Base-by-base conservation (phyloP, 2,329 filamentous ascomycete species). In the Colletotrichum eleusines region DNA sequence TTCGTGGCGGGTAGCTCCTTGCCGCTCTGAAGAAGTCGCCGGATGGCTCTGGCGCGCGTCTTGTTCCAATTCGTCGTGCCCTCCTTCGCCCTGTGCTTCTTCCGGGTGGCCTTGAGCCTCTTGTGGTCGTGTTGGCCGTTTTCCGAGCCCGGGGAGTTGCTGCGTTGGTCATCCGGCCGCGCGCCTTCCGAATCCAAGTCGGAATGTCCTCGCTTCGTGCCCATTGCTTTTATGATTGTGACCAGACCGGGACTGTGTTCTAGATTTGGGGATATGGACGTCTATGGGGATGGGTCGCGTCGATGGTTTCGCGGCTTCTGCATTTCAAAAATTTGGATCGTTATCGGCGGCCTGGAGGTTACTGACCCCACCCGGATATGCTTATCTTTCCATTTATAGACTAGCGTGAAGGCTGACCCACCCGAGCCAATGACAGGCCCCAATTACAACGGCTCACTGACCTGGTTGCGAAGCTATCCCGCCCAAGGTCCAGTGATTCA, bases 1-100 rank as follows among this genome's bases (percentile, higher is more conserved):
- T 92, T 86, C 76, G 91, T 87, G 38, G 91, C 91, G 0, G 92
- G 91, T 62, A 95, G 84, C 63, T 89, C 86, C 60, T 88, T 81
- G 16, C 87, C 85, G 71, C 87, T 85, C 57, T 88, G 84, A 42
- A 95, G 85, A 12, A 90, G 85, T 62, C 93, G 86, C 76, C 89
- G 88, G 66, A 95, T 88, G 63, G 90, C 90, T 64, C 93, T 87
- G 69, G 90, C 89, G 55, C 91, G 88, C 80, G 92, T 92, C 82
- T 92, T 94, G 62, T 92, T 85, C 76, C 88, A 88, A 77, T 88
- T 88, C 58, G 89, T 80, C 66, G 81, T 84, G 59, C 84, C 83
- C 40, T 84, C 81, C 72, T 82, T 85, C 14, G 81, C 79, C 71
- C 82, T 82, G 75, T 81, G 78, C 69, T 78, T 81, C 74, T 82